Evolutionary conservation across 2,329 filamentous ascomycete genomes (phyloP).

Genomic region (Exserohilum rostratum): DNA sequence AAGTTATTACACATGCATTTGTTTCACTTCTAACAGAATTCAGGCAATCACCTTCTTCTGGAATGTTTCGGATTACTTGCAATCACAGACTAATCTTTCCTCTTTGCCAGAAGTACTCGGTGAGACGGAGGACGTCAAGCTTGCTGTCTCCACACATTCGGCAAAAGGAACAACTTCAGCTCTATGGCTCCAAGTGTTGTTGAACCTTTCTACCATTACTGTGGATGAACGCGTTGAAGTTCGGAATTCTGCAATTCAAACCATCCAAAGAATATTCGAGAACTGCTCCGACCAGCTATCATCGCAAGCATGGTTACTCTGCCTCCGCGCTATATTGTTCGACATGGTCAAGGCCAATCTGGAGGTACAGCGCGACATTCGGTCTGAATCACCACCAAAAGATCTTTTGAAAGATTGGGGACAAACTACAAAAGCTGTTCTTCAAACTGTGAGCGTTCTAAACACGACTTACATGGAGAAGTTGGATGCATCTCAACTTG

Average conservation of each 20-base stretch:
- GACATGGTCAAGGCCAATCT: conserved; percentile 71
- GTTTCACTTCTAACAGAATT: conserved; percentile 10
- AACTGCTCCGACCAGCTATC: conserved; percentile 83
- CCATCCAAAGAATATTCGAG: conserved; percentile 87
- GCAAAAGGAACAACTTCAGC: conserved; percentile 70
- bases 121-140: conserved; percentile 56
- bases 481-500: conserved; percentile 71
- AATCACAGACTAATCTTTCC: conserved; percentile 54
- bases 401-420: conserved; percentile 44
- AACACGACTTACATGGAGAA: conserved; percentile 78
- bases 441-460: conserved; percentile 56
- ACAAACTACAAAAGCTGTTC: conserved; percentile 48
- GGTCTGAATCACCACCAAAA: conserved; percentile 15
- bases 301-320: conserved; percentile 80
- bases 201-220: conserved; percentile 73
- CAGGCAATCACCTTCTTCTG: conserved; percentile 93
- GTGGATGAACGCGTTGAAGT: conserved; percentile 75
- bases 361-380: conserved; percentile 30
- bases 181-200: conserved; percentile 77
- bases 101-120: conserved; percentile 37
- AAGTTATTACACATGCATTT: conserved; percentile 38
- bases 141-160: conserved; percentile 65
- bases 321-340: conserved; percentile 81
- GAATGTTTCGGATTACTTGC: conserved; percentile 89
- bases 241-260: conserved; percentile 88